A percentile compares a stretch with the other conserved stretches of the same genome.
Conservation (phyloP, 2,329 filamentous ascomycete genomes). For the Amauroascus verrucosus region DNA sequence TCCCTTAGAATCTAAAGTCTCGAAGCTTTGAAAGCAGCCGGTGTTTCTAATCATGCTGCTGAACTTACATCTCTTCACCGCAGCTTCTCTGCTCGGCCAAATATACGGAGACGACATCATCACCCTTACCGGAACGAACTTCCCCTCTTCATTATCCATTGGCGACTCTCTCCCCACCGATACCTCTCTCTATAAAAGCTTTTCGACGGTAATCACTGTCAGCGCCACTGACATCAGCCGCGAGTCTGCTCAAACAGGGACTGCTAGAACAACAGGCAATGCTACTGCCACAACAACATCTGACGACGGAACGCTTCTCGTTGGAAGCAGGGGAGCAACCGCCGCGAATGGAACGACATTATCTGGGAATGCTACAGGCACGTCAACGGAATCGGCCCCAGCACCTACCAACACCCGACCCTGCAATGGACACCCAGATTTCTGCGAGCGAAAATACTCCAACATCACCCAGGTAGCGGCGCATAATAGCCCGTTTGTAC, state of each 20-base stretch:
- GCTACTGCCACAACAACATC: constrained; percentile 24
- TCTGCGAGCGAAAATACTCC: constrained; percentile 66
- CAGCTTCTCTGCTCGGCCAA: background rate
- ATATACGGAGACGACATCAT: background rate
- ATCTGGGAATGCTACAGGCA: constrained; percentile 40
- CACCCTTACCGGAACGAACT: constrained; percentile 12
- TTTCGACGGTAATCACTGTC: constrained; percentile 21
- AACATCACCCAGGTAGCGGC: constrained; percentile 70
- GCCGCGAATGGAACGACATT: constrained; percentile 29
- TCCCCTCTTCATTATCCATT: constrained; percentile 11
- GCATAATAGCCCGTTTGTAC: constrained; percentile 73
- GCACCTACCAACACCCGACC: constrained; percentile 60
- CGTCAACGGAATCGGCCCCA: constrained; percentile 38
- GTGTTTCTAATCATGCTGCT: background rate
- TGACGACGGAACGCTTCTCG: constrained; percentile 32
- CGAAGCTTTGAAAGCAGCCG: background rate
- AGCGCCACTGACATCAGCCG: constrained; percentile 17
- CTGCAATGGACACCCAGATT: constrained; percentile 69
- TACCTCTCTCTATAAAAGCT: constrained; percentile 21
- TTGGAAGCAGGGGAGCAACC: constrained; percentile 25
- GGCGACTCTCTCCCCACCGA: constrained; percentile 13
- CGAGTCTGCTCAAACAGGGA: constrained; percentile 17
- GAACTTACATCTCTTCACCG: background rate
- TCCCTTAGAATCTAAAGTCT: background rate
- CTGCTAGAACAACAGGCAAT: constrained; percentile 18